Percentiles rank a stretch among this genome's conserved stretches.
These are phyloP conservation scores for Phytopythium ostracodes DNA, from an alignment of 352 stramenopile species.

Conservation along the genomic window DNA sequence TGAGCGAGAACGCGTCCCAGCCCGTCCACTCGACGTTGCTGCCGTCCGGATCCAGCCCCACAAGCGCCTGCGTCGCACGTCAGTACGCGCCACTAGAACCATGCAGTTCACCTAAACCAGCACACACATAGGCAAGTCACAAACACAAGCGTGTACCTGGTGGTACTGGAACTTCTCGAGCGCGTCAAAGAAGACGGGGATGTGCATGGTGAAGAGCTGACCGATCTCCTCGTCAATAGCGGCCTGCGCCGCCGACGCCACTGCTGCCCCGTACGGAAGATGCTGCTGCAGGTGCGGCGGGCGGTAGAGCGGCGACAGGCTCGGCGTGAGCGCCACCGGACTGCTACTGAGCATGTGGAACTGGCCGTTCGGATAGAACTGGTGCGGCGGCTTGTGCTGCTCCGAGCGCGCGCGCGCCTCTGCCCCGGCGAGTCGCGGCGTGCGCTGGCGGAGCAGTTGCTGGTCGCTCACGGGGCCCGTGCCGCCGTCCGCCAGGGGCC, in stretches of 20 bases:
- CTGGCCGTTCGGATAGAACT: constrained; percentile 32
- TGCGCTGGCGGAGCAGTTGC: constrained; percentile 12
- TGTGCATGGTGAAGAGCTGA: constrained; percentile 41
- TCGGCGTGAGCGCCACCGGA: constrained; percentile 39
- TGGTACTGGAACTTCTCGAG: constrained; percentile 62
- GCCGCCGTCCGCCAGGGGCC: constrained; percentile 1
- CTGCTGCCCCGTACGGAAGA: neutral
- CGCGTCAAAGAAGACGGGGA: constrained; percentile 57
- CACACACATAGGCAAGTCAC: neutral
- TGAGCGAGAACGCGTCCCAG: constrained; percentile 48
- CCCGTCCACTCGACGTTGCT: constrained; percentile 35
- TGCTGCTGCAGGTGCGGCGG: constrained; percentile 17
- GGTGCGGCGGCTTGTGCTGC: constrained; percentile 14
- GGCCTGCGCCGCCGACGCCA: constrained; percentile 8
- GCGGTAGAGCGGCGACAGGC: constrained; percentile 38
- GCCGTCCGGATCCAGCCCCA: constrained; percentile 35
- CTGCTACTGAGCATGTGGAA: constrained; percentile 29
- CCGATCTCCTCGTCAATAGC: constrained; percentile 43
- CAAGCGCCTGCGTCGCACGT: constrained; percentile 24
- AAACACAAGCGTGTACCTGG: constrained; percentile 20
- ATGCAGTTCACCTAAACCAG: neutral
- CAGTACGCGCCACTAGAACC: neutral
- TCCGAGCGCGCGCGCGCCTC: neutral
- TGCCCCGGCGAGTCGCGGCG: neutral
- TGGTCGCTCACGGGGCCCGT: constrained; percentile 16